Evolutionary conservation across 768 basidiomycete species (phyloP), one percentile per base, ranked within the genome.

Genomic region (Mycena chlorophos): DNA sequence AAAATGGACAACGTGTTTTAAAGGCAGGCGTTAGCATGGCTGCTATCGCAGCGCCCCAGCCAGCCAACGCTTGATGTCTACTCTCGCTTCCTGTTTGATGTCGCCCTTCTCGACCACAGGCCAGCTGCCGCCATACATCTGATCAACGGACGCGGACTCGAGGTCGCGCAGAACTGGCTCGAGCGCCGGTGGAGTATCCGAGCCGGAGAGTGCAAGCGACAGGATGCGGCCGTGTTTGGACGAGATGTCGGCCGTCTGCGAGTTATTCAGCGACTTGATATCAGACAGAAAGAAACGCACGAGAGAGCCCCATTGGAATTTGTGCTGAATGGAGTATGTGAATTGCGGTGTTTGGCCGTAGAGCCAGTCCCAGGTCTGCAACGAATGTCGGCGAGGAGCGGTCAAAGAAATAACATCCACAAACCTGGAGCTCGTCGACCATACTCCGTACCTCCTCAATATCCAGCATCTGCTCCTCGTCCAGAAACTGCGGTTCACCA

Each of bases 261-360:
- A 39, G 30, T 19, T 10, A 13, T 27, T 45, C 12, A 34, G 42
- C 19, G 0, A 43, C n/a, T 4, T 14, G 1, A 3, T 10, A 25
- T 5, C 13, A 3, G 22, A 51, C 16, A 5, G 17, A 17, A 49
- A 63, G 53, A 37, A 39, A 71, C 72, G 51, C 61, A 84, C 84
- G 25, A 78, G 69, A 28, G 70, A 64, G 10, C 82, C 85, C 83
- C 84, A 84, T 3, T 65, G 43, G 57, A 87, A 86, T n/a, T 66
- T 53, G 23, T 66, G 65, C 3, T 63, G 49, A 13, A 82, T 42
- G 2, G 74, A 75, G 64, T 91, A 89, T 5, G 84, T 87, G 68
- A 99, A 98, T 66, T 96, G 90, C 38, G 95, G 94, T 0, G 95
- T 96, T 66, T 95, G 91, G 0, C 95, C 96, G 64, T 85, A 97